Conservation (phyloP, 2,329 filamentous ascomycete species). For the Karstenula rhodostoma region DNA sequence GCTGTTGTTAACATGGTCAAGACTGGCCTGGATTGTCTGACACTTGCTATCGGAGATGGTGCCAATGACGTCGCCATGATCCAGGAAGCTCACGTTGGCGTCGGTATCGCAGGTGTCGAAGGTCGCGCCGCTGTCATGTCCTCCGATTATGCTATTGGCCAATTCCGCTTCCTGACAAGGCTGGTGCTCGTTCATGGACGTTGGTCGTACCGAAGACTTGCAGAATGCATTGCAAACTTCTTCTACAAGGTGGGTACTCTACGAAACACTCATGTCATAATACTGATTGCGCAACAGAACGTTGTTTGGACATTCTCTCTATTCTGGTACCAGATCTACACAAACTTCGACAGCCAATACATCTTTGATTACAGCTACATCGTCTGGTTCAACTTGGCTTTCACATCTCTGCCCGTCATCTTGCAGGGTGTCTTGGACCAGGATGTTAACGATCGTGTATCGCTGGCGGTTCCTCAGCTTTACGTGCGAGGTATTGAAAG, state of each 20-base stretch:
- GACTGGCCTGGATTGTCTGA: constrained; percentile 93
- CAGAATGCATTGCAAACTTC: constrained; percentile 96
- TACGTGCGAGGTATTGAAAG: constrained; percentile 96
- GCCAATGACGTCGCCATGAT: constrained; percentile 96
- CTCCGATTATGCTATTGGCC: constrained; percentile 86
- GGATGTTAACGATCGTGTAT: constrained; percentile 93
- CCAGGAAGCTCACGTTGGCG: constrained; percentile 86
- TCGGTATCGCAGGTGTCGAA: constrained; percentile 88
- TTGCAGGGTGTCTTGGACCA: constrained; percentile 97
- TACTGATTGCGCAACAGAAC: constrained; percentile 66
- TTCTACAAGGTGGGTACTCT: constrained; percentile 83
- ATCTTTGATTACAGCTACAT: constrained; percentile 99
- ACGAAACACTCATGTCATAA: not conserved
- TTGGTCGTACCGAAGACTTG: constrained; percentile 93
- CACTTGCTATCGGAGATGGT: constrained; percentile 86
- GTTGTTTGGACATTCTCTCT: constrained; percentile 96
- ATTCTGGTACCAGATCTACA: constrained; percentile 97
- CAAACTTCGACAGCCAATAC: constrained; percentile 95
- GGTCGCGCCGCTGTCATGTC: constrained; percentile 86
- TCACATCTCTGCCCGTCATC: constrained; percentile 93
- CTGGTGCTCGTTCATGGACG: constrained; percentile 82
- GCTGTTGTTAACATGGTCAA: constrained; percentile 98
- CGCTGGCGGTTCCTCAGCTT: constrained; percentile 90
- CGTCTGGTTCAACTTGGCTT: constrained; percentile 93
- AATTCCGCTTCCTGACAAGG: constrained; percentile 84